Base-by-base conservation (phyloP, 2,329 filamentous ascomycete species). In the Talaromyces sp. region DNA sequence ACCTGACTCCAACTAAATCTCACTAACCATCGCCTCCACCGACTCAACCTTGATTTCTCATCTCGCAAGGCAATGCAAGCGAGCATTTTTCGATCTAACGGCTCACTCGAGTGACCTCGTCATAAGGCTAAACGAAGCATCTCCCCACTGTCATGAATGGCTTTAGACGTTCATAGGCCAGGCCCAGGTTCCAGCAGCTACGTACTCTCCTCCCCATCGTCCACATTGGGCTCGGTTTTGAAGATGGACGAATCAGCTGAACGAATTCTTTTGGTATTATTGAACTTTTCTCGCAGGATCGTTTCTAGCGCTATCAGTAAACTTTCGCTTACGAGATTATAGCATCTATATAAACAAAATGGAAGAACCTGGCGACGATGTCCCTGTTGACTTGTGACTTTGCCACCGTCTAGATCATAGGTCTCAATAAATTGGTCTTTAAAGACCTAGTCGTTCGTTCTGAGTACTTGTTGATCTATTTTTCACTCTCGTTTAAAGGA, bases 401-500 rank as follows among this genome's bases (percentile, higher is more conserved):
- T 29, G 19, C 56, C 56, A 43, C 56, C 7, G 36, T 43, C 15
- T 29, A 59, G 22, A 45, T 45, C 22, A 5, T 43, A 17, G 22
- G 15, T 27, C 38, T 25, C 7, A 27, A 38, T 59, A 38, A 43
- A 59, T 36, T 43, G 56, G 56, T 45, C 56, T 59, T 15, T 59
- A 59, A 25, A 45, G 56, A 59, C 56, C 54, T 25, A 29, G 36
- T 38, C 56, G 34, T 43, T 59, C 56, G 15, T 59, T 59, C 27
- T 19, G 34, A 45, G 25, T 19, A 59, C 25, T 29, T 51, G 2
- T 22, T 45, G 22, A 11, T 2, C 10, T 45, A 10, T 19, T 45
- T 7, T 19, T 59, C 22, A 17, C 22, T 38, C n/a, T 45, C 13
- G 15, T 38, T 45, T 15, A 5, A 38, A 59, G 36, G 22, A 59